These are phyloP conservation scores for Extremus antarcticus DNA, from an alignment of 495 filamentous ascomycete genomes.

Conservation along the genomic window DNA sequence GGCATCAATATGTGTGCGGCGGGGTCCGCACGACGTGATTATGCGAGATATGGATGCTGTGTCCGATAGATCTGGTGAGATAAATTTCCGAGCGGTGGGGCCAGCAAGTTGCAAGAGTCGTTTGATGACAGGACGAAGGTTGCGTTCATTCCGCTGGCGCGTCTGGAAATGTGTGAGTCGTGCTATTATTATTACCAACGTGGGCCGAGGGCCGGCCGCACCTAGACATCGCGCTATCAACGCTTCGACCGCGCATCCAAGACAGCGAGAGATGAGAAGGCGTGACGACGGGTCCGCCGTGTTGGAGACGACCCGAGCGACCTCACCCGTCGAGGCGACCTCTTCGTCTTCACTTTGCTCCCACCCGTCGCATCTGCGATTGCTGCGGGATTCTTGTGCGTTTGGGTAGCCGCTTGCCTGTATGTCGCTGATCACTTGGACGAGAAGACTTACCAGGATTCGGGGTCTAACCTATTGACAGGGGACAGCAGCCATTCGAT, in stretches of 20 bases:
- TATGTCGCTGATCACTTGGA: background rate
- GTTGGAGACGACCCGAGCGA: background rate
- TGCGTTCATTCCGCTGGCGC: background rate
- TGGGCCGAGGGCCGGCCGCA: background rate
- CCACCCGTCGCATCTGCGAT: background rate
- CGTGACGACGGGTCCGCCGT: background rate
- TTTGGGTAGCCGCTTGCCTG: background rate
- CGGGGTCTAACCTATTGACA: background rate
- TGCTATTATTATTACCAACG: background rate
- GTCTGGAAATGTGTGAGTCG: background rate
- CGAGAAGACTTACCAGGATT: background rate
- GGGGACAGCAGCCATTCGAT: background rate
- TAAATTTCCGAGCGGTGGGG: background rate
- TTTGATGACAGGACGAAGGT: background rate
- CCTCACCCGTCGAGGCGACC: background rate
- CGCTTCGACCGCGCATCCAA: background rate
- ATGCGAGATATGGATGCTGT: too few relatives aligned
- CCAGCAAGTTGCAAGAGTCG: too few relatives aligned
- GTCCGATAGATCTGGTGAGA: background rate
- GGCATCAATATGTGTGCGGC: too few relatives aligned
- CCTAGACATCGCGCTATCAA: too few relatives aligned
- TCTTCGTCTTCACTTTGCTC: background rate
- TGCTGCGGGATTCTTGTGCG: background rate
- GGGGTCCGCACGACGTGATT: too few relatives aligned
- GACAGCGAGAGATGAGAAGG: background rate